A percentile compares a stretch with the other conserved stretches of the same genome.
phyloP scores from a whole-genome alignment of 495 filamentous ascomycete genomes.

The Aspergillus sparsus region DNA sequence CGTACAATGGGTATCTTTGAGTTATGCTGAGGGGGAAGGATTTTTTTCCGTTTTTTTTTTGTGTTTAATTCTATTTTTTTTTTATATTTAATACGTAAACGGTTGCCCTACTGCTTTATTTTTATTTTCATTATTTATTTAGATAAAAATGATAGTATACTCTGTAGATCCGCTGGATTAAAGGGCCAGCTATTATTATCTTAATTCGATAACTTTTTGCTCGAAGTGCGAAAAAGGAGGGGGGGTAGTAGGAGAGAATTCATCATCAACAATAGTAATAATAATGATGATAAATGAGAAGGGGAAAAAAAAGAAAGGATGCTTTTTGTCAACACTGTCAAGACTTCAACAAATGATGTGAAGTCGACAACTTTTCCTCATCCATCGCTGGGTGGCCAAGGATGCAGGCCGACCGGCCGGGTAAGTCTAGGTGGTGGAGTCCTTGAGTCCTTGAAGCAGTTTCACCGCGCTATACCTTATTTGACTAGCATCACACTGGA shows the following conservation, averaged over 20 bases:
- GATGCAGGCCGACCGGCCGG: conserved; percentile 17
- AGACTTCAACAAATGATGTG: background rate
- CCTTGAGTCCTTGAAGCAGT: background rate
- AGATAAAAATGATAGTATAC: background rate
- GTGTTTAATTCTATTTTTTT: too few relatives aligned
- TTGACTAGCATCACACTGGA: background rate
- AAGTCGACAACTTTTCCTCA: conserved; percentile 4
- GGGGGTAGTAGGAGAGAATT: background rate
- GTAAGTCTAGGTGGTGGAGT: conserved; percentile 8
- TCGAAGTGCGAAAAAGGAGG: too few relatives aligned
- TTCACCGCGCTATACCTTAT: background rate
- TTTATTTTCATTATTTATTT: background rate
- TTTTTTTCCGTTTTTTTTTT: too few relatives aligned
- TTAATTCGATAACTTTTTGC: too few relatives aligned
- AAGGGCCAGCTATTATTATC: too few relatives aligned
- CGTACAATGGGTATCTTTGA: background rate
- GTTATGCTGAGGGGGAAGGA: background rate
- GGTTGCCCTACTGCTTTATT: too few relatives aligned
- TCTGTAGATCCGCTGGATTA: background rate
- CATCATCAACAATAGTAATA: background rate
- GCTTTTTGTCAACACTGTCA: conserved; percentile 1
- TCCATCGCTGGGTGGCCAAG: background rate
- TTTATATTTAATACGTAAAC: too few relatives aligned
- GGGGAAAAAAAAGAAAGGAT: background rate
- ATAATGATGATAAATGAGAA: background rate